Base-by-base conservation (phyloP, 768 basidiomycete genomes). In the Melanogaster broomeanus region DNA sequence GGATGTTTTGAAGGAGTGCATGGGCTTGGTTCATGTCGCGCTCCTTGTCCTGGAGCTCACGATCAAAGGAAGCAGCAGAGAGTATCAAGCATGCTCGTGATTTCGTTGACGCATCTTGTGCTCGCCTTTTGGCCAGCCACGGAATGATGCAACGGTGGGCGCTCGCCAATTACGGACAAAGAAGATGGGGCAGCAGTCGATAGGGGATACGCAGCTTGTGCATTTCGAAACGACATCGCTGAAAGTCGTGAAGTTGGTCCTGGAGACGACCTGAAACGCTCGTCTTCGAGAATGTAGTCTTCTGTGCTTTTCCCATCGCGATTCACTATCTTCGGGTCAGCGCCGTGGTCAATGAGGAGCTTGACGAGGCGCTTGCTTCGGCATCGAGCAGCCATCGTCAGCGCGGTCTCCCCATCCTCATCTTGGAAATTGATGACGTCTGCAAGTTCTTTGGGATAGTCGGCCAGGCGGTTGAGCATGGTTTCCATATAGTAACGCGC, bases 361-460 rank as follows among this genome's bases (percentile, higher is more conserved):
- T 95, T 97, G 59, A 98, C 94, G 5, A 99, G 80, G 13, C 95
- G 88, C 70, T 97, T 95, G 70, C 91, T 94, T 49, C 97, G 77
- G 65, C 95, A 98, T 38, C 97, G 81, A 13, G 97, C 96, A 18
- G 97, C 95, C 78, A 99, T 84, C 4, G 97, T 98, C 54, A 99
- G 72, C 11, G 97, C 93, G 7, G 97, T 98, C 73, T 99, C 97
- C 31, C 96, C 96, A 57, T 99, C 97, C 66, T 98, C 94, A 66
- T 98, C 96, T 67, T 97, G 97, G 68, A 98, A 98, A 65, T 99
- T 99, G 71, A 99, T 93, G 42, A 99, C 93, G 63, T 99, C 97
- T 28, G 93, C 92, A 27, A 99, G 74, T 69, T 99, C 97, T 62
- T 90, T 90, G 1, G 97, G 95, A 72, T 91, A 99, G 63, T 95